phyloP scores from a whole-genome alignment of 1,284 basidiomycete species.

The Retiboletus flavoniger region DNA sequence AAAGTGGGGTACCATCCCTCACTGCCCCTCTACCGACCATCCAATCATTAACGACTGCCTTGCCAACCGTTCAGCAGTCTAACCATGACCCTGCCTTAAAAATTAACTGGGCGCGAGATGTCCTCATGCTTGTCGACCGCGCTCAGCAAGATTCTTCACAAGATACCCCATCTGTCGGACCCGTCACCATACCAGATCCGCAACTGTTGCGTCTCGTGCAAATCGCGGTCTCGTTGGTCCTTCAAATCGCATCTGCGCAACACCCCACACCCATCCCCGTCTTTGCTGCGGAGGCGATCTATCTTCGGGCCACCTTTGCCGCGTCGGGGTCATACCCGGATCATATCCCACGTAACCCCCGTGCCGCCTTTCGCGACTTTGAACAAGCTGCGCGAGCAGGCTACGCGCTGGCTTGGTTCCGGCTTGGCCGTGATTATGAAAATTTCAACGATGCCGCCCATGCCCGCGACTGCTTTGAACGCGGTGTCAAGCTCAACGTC shows the following conservation, averaged over 20 bases:
- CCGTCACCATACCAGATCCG: constrained; percentile 60
- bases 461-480: constrained; percentile 81
- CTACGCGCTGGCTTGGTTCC: constrained; percentile 79
- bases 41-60: constrained; percentile 48
- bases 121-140: constrained; percentile 76
- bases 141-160: constrained; percentile 42
- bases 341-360: constrained; percentile 63
- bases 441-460: constrained; percentile 71
- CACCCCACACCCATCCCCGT: constrained; percentile 39
- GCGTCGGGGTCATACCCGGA: constrained; percentile 68
- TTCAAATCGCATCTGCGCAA: constrained; percentile 48
- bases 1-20: constrained; percentile 46
- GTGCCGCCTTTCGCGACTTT: constrained; percentile 85
- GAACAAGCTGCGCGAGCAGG: constrained; percentile 77
- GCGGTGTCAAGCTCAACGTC: constrained; percentile 69
- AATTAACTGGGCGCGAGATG: constrained; percentile 76
- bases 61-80: constrained; percentile 49
- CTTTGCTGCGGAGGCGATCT: constrained; percentile 71
- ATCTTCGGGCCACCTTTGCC: constrained; percentile 69
- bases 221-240: constrained; percentile 61
- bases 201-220: constrained; percentile 61
- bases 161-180: constrained; percentile 48
- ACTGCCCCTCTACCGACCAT: constrained; percentile 67
- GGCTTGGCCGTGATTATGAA: constrained; percentile 89
- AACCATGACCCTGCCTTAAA: constrained; percentile 56